phyloP scores from a whole-genome alignment of 2,329 filamentous ascomycete species.

The Pseudogymnoascus sp. region DNA sequence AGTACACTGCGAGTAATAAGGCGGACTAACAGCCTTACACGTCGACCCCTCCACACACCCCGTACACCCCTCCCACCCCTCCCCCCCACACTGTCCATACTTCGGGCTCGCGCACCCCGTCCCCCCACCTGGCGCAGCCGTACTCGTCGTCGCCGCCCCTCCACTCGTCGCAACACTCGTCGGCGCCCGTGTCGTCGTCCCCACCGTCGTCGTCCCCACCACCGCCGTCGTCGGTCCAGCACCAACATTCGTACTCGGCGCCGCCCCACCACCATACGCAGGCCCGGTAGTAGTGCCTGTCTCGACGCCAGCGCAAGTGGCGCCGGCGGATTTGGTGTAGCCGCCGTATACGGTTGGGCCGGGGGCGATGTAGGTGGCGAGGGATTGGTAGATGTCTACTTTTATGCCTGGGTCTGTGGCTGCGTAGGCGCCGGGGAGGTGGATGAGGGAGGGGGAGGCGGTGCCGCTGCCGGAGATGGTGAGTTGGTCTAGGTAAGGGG shows the following conservation, averaged over 20 bases:
- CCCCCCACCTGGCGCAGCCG: not conserved
- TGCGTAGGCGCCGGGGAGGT: constrained; percentile 39
- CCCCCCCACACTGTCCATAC: constrained; percentile 15
- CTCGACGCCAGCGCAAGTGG: constrained; percentile 14
- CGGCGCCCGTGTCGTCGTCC: not conserved
- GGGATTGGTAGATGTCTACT: constrained; percentile 28
- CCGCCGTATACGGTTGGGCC: constrained; percentile 25
- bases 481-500: constrained; percentile 35
- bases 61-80: constrained; percentile 14
- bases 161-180: not conserved
- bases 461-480: constrained; percentile 33
- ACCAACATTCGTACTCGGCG: not conserved
- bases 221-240: not conserved
- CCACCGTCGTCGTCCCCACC: not conserved
- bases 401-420: constrained; percentile 36
- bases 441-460: constrained; percentile 24
- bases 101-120: constrained; percentile 13
- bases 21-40: constrained; percentile 12
- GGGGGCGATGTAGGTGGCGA: constrained; percentile 25
- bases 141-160: not conserved
- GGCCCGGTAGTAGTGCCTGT: constrained; percentile 9
- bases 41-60: constrained; percentile 7
- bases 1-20: constrained; percentile 12
- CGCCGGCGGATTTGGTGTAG: constrained; percentile 14
- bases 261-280: not conserved